Conservation (phyloP, 371 early-diverging fungal species). For the Chytridium lagenaria region DNA sequence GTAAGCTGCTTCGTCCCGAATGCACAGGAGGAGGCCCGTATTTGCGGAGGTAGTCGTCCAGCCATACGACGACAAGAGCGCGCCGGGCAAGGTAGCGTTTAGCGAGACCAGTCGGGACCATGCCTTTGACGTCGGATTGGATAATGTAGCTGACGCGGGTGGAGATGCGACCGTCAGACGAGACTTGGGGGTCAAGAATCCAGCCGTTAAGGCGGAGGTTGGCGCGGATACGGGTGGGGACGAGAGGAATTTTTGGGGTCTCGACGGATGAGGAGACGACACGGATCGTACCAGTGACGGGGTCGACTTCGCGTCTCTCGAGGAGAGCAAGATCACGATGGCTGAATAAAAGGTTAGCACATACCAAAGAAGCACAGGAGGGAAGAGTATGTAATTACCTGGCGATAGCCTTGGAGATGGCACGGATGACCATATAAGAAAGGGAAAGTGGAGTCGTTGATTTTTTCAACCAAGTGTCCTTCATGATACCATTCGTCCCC, state of each 20-base stretch:
- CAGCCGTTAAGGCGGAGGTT: conserved; percentile 66
- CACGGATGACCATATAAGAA: conserved; percentile 55
- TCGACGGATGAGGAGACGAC: conserved; percentile 71
- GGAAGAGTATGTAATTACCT: neutral
- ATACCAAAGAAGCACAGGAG: neutral
- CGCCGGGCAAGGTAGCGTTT: conserved; percentile 68
- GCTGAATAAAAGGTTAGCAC: conserved; percentile 36
- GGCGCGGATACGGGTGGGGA: conserved; percentile 61
- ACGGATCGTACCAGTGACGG: conserved; percentile 63
- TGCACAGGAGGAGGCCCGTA: conserved; percentile 61
- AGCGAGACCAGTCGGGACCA: conserved; percentile 70
- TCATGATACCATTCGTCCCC: conserved; percentile 58
- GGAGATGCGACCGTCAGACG: conserved; percentile 39
- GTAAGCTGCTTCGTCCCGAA: neutral
- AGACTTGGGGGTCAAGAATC: conserved; percentile 57
- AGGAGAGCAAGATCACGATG: conserved; percentile 67
- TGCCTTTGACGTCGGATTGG: conserved; percentile 65
- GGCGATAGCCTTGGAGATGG: conserved; percentile 50
- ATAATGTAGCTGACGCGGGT: conserved; percentile 69
- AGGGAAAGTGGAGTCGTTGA: conserved; percentile 63
- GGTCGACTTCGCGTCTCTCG: conserved; percentile 66
- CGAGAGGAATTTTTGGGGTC: conserved; percentile 63
- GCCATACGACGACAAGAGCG: conserved; percentile 65
- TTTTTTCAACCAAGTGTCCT: conserved; percentile 59
- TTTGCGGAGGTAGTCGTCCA: conserved; percentile 66